Conservation (phyloP, 78 protist genomes). For the Dictyostelium firmibasis region DNA sequence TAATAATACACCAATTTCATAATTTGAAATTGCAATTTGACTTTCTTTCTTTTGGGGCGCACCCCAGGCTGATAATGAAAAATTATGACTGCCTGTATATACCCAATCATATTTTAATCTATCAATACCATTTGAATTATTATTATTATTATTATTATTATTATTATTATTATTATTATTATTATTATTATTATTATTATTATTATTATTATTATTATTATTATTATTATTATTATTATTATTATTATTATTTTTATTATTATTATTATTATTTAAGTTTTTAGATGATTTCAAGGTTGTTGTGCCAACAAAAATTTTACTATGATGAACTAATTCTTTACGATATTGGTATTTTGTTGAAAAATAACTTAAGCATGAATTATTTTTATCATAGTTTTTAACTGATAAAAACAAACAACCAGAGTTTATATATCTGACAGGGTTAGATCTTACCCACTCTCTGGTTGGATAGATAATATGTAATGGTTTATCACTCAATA, state of each 20-base stretch:
- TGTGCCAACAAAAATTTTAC: constrained; percentile 44
- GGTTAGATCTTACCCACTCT: neutral
- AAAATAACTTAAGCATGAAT: neutral
- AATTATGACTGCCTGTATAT: constrained; percentile 62
- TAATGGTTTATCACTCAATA: neutral
- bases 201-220: too few relatives aligned
- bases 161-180: neutral
- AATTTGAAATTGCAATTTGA: constrained; percentile 34
- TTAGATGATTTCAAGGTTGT: neutral
- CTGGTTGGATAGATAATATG: constrained; percentile 35
- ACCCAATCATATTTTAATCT: constrained; percentile 41
- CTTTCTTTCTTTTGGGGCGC: constrained; percentile 35
- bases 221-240: too few relatives aligned
- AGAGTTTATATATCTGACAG: neutral
- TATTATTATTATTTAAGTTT: too few relatives aligned
- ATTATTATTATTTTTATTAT: neutral
- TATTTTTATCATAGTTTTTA: constrained; percentile 21
- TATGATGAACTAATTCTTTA: constrained; percentile 7
- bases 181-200: neutral
- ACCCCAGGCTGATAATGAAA: constrained; percentile 68
- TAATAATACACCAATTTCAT: constrained; percentile 49
- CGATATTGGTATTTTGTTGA: neutral
- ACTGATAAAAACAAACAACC: neutral
- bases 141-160: too few relatives aligned
- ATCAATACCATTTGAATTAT: neutral